These are phyloP conservation scores for Microstroma glucosiphilum DNA, from an alignment of 1,284 basidiomycete species.

Conservation along the genomic window DNA sequence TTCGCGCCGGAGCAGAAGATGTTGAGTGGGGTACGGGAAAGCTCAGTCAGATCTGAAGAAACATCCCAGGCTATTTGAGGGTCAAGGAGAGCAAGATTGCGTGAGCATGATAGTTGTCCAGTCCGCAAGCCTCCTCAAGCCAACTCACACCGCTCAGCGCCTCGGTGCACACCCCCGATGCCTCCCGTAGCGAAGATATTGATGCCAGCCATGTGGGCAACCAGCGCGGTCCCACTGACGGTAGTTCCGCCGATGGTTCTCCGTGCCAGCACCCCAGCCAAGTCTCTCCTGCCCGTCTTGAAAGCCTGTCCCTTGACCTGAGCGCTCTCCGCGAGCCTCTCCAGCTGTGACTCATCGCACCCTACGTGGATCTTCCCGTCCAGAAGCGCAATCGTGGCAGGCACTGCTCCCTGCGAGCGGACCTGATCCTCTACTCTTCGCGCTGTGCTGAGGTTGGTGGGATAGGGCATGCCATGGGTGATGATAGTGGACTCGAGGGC, in stretches of 20 bases:
- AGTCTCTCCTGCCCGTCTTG: slow-evolving; percentile 82
- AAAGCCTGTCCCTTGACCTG: slow-evolving; percentile 48
- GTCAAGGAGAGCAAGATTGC: not conserved
- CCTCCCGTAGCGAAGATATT: slow-evolving; percentile 52
- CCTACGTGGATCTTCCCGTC: slow-evolving; percentile 81
- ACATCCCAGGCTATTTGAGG: slow-evolving; percentile 72
- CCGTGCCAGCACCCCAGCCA: slow-evolving; percentile 68
- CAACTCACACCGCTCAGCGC: slow-evolving; percentile 71
- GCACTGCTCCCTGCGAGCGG: slow-evolving; percentile 68
- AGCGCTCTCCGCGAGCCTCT: slow-evolving; percentile 59
- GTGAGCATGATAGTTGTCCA: not conserved
- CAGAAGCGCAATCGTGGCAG: slow-evolving; percentile 85
- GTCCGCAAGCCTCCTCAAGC: not conserved
- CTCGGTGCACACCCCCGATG: slow-evolving; percentile 83
- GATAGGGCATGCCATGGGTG: slow-evolving; percentile 67
- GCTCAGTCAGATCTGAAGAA: slow-evolving; percentile 45
- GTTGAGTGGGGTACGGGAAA: slow-evolving; percentile 51
- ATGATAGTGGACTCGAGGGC: slow-evolving; percentile 72
- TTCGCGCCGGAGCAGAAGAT: slow-evolving; percentile 92
- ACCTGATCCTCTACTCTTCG: slow-evolving; percentile 70
- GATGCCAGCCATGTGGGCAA: slow-evolving; percentile 46
- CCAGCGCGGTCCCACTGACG: slow-evolving; percentile 67
- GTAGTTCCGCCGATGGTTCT: slow-evolving; percentile 78
- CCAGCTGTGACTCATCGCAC: slow-evolving; percentile 63
- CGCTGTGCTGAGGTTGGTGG: slow-evolving; percentile 69